phyloP scores from a whole-genome alignment of 495 filamentous ascomycete genomes.

The Aspergillus ellipticus region DNA sequence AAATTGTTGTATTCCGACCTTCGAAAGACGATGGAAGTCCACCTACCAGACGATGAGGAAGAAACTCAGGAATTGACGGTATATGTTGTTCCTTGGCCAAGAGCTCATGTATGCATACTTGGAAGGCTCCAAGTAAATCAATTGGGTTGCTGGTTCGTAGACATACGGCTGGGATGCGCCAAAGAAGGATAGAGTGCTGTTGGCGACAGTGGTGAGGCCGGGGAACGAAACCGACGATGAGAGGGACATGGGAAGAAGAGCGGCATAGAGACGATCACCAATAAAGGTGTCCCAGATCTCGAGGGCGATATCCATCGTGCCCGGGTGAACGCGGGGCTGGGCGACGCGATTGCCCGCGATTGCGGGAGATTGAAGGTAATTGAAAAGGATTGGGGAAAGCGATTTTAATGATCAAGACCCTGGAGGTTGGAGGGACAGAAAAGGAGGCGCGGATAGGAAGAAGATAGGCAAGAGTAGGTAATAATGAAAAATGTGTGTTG shows the following conservation, averaged over 20 bases:
- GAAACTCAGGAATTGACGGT: constrained; percentile 70
- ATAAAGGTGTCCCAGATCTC: constrained; percentile 81
- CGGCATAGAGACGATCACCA: constrained; percentile 77
- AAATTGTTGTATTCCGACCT: constrained; percentile 1
- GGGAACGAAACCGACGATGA: constrained; percentile 43
- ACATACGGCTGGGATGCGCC: constrained; percentile 48
- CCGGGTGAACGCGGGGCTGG: not conserved
- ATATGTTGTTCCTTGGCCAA: constrained; percentile 76
- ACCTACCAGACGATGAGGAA: constrained; percentile 83
- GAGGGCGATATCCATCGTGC: constrained; percentile 83
- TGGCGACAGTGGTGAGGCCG: constrained; percentile 36
- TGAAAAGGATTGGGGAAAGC: not conserved
- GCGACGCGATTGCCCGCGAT: not conserved
- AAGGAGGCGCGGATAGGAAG: not conserved
- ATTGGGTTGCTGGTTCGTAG: constrained; percentile 70
- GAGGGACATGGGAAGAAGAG: constrained; percentile 58
- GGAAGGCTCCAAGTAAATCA: constrained; percentile 65
- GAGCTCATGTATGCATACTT: constrained; percentile 78
- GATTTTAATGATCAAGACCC: not conserved
- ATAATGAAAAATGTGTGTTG: not conserved
- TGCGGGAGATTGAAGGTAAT: not conserved
- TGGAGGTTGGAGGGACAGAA: not conserved
- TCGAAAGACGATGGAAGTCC: not conserved
- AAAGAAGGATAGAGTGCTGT: constrained; percentile 41
- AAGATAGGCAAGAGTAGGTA: not conserved